Evolutionary conservation across 192 early-diverging fungal species (phyloP).

Genomic region (Linderina pennispora): DNA sequence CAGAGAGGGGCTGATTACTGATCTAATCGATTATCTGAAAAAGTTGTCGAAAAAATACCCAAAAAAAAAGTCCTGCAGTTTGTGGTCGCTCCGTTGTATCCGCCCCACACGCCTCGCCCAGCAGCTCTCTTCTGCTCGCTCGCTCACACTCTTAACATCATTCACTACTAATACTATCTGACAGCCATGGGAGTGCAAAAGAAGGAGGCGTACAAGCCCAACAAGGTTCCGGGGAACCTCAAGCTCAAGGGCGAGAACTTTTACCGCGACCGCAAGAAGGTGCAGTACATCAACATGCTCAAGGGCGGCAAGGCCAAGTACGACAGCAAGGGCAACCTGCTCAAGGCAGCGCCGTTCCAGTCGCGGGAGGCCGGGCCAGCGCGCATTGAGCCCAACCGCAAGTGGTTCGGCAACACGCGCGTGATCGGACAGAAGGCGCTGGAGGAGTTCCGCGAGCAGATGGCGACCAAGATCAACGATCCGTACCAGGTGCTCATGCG

Average conservation of each 20-base stretch:
- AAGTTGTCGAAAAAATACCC: no score
- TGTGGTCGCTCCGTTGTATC: no score
- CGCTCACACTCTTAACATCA: no score
- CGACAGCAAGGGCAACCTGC: slow-evolving; percentile 80
- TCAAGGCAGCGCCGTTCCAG: slow-evolving; percentile 91
- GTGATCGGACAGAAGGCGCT: slow-evolving; percentile 94
- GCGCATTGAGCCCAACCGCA: slow-evolving; percentile 89
- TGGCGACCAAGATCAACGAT: slow-evolving; percentile 81
- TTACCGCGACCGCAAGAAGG: slow-evolving; percentile 94
- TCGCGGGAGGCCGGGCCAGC: slow-evolving; percentile 65
- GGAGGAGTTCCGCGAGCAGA: slow-evolving; percentile 85
- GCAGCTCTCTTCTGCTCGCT: no score
- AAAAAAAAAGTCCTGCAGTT: no score
- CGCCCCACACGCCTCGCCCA: no score
- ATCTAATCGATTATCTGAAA: no score
- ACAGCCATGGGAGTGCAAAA: slow-evolving; percentile 40
- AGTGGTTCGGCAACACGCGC: slow-evolving; percentile 98
- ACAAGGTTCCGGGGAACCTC: slow-evolving; percentile 55
- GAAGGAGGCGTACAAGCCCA: slow-evolving; percentile 44
- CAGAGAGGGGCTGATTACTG: no score
- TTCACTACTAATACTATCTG: no score
- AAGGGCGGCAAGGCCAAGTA: slow-evolving; percentile 81
- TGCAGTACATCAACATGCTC: slow-evolving; percentile 89
- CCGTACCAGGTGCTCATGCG: slow-evolving; percentile 92
- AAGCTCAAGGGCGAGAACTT: slow-evolving; percentile 97